Percentiles rank a stretch among this genome's conserved stretches.
Conservation (phyloP, 2,329 filamentous ascomycete species). For the Arthrobotrys megalospora region DNA sequence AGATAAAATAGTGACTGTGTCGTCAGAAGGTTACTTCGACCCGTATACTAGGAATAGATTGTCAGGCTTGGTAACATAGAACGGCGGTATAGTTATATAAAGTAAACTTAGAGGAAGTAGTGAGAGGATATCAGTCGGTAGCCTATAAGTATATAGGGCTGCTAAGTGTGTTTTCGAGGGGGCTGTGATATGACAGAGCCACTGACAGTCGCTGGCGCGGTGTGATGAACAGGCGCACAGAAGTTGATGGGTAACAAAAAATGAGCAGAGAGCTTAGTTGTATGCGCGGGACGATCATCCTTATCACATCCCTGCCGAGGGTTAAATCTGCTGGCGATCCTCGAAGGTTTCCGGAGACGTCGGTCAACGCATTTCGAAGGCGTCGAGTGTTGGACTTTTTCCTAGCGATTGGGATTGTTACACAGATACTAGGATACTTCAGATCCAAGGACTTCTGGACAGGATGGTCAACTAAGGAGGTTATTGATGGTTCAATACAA, state of each 20-base stretch:
- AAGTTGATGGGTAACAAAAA: not conserved
- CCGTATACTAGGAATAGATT: too few species aligned
- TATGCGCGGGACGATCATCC: conserved; percentile 5
- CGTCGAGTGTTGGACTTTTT: not conserved
- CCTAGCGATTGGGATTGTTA: not conserved
- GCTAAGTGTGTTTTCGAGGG: not conserved
- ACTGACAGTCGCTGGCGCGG: not conserved
- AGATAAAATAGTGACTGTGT: too few species aligned
- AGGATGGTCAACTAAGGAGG: too few species aligned
- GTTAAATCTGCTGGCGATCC: not conserved
- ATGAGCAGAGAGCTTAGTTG: not conserved
- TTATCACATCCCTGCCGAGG: not conserved
- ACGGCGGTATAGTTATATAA: too few species aligned
- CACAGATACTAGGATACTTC: not conserved
- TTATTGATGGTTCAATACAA: too few species aligned
- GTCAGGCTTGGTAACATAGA: too few species aligned
- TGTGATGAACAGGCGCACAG: conserved; percentile 5
- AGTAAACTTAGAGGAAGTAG: too few species aligned
- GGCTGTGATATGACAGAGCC: not conserved
- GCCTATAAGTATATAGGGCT: not conserved
- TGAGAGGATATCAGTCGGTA: not conserved
- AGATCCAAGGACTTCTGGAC: too few species aligned
- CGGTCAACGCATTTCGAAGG: not conserved
- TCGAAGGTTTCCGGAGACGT: not conserved
- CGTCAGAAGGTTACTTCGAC: too few species aligned